A percentile compares a stretch with the other conserved stretches of the same genome.
These are phyloP conservation scores for Gaeumannomyces sp. DNA, from an alignment of 2,329 filamentous ascomycete species.

Conservation along the genomic window DNA sequence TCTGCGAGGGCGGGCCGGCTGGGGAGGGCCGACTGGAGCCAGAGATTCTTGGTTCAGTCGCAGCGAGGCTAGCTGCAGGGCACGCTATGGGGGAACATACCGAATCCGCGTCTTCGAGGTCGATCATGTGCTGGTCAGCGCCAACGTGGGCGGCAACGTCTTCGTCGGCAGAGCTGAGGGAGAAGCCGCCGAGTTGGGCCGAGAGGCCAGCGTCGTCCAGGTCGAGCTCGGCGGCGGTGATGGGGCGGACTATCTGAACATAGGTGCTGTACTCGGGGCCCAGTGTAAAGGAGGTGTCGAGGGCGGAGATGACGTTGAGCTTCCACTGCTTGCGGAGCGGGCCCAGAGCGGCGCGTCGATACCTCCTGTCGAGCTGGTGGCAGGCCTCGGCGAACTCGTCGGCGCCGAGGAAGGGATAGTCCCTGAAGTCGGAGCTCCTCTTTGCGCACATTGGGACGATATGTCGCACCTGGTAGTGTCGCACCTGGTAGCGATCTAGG, in stretches of 20 bases:
- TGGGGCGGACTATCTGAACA: conserved; percentile 49
- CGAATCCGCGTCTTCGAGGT: conserved; percentile 45
- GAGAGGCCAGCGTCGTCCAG: conserved; percentile 40
- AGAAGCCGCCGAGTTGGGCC: conserved; percentile 38
- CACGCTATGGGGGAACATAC: conserved; percentile 27
- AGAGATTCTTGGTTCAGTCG: neutral
- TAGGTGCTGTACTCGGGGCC: conserved; percentile 44
- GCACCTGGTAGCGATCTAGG: conserved; percentile 1
- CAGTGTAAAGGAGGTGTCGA: conserved; percentile 36
- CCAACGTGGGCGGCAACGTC: conserved; percentile 13
- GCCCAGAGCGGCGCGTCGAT: conserved; percentile 52
- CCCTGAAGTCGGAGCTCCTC: conserved; percentile 32
- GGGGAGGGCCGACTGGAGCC: conserved; percentile 34
- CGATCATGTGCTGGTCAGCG: conserved; percentile 41
- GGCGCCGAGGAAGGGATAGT: conserved; percentile 55
- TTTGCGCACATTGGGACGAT: neutral
- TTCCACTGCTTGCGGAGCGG: conserved; percentile 48
- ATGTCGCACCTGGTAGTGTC: conserved; percentile 6
- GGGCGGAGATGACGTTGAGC: conserved; percentile 44
- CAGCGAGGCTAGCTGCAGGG: neutral
- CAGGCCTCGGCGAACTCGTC: conserved; percentile 62
- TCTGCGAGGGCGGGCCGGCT: conserved; percentile 25
- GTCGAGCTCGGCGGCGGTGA: conserved; percentile 31
- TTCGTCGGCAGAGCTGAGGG: conserved; percentile 25
- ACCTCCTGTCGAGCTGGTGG: conserved; percentile 53